These are phyloP conservation scores for Neurospora sp. DNA, from an alignment of 495 filamentous ascomycete species.

Conservation along the genomic window DNA sequence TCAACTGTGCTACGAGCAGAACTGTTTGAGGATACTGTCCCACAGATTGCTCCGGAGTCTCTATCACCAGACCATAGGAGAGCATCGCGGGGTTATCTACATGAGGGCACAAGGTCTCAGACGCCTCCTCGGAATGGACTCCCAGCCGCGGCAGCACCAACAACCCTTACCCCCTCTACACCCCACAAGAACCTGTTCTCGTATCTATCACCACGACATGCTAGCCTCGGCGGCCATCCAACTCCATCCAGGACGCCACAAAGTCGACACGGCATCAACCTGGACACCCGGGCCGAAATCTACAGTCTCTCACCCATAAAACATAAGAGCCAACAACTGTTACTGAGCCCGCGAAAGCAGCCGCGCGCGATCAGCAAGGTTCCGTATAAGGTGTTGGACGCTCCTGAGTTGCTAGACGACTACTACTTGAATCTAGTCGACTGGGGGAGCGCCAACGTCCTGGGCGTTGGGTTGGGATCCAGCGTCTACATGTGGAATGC, in stretches of 20 bases:
- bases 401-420: constrained; percentile 90
- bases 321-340: constrained; percentile 80
- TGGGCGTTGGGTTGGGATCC: constrained; percentile 83
- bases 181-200: constrained; percentile 96
- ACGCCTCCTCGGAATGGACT: constrained; percentile 62
- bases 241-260: constrained; percentile 86
- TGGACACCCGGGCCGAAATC: constrained; percentile 80
- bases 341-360: constrained; percentile 78
- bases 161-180: constrained; percentile 77
- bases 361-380: constrained; percentile 88
- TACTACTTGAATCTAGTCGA: constrained; percentile 97
- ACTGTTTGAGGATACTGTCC: constrained; percentile 80
- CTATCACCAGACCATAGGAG: constrained; percentile 53
- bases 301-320: constrained; percentile 91
- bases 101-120: constrained; percentile 63
- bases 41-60: constrained; percentile 62
- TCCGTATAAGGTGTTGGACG: constrained; percentile 94
- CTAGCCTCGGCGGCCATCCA: constrained; percentile 56
- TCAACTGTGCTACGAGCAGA: constrained; percentile 82
- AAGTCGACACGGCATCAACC: constrained; percentile 70
- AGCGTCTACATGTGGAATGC: constrained; percentile 99
- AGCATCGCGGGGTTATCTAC: constrained; percentile 43
- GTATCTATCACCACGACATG: constrained; percentile 71
- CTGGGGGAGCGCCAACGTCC: constrained; percentile 90
- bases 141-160: constrained; percentile 46